These are phyloP conservation scores for Aspergillus clavatus DNA, from an alignment of 2,329 filamentous ascomycete species.

Conservation along the genomic window DNA sequence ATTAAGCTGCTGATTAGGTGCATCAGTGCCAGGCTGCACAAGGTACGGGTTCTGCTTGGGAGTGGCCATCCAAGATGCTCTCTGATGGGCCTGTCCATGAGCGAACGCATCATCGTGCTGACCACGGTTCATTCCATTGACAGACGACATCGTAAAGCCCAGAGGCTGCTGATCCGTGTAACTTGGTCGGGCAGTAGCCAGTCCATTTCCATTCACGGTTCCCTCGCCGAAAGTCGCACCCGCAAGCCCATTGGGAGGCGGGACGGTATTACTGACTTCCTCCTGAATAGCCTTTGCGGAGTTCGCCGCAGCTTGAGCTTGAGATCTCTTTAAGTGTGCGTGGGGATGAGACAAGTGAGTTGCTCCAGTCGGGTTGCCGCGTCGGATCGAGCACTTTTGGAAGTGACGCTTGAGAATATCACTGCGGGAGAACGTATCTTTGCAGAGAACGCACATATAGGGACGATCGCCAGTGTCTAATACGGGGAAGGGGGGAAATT, in stretches of 20 bases:
- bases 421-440: constrained; percentile 95
- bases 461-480: constrained; percentile 94
- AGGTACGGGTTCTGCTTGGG: constrained; percentile 44
- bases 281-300: constrained; percentile 40
- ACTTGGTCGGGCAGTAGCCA: constrained; percentile 35
- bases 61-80: constrained; percentile 41
- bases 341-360: constrained; percentile 92
- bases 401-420: constrained; percentile 99
- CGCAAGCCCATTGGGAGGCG: constrained; percentile 41
- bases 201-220: constrained; percentile 39
- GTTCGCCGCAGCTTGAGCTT: constrained; percentile 44
- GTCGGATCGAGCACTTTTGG: constrained; percentile 95
- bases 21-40: constrained; percentile 39
- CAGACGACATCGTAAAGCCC: constrained; percentile 40
- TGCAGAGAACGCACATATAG: constrained; percentile 96
- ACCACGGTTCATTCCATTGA: constrained; percentile 40
- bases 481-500: constrained; percentile 22
- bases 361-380: constrained; percentile 90
- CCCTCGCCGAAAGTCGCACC: constrained; percentile 41
- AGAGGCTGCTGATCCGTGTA: constrained; percentile 41
- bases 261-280: constrained; percentile 43
- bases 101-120: constrained; percentile 33
- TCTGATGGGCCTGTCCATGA: constrained; percentile 35
- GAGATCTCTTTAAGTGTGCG: constrained; percentile 74
- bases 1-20: constrained; percentile 40